Evolutionary conservation across 2,329 filamentous ascomycete species (phyloP), one percentile per base, ranked within the genome.

Genomic region (Talaromyces pinophilus): DNA sequence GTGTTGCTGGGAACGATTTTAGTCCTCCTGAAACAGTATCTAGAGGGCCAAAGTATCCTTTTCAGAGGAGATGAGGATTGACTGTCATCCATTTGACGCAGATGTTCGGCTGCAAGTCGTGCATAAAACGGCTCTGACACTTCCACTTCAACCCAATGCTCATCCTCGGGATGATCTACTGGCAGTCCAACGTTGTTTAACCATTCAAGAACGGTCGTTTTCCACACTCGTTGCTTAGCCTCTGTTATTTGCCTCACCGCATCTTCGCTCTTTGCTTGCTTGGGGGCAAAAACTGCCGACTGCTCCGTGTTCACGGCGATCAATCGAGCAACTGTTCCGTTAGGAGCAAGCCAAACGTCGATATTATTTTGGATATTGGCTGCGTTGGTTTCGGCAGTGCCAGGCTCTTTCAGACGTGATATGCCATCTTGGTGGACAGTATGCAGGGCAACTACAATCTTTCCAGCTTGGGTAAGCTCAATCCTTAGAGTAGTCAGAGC

Each of bases 41-140:
- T 72, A 35, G 79, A 77, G 22, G 81, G 81, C 81, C 81, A 83
- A 61, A 81, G 71, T 62, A 82, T 77, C 28, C 78, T 77, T 69
- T 78, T 80, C 67, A 79, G 72, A 30, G 75, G 73, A 66, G 77
- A 70, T 19, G 70, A 67, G 15, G 74, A 71, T 52, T 71, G 72
- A 62, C 65, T 68, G 66, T 73, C 72, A 57, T 73, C 72, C 64
- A 66, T 72, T 50, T 73, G 69, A 42, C 74, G 70, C 68, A 70
- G 70, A 48, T 71, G 70, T 61, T 77, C 77, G 28, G 76, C 76
- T 42, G 76, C 75, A 54, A 79, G 67, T 63, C 73, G 73, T 61
- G 76, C 72, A 67, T 78, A 79, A 59, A 79, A 78, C 19, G 77
- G 76, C 38, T 79, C 77, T 71, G 75, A 76, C 19, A 80, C 75